A percentile compares a stretch with the other conserved stretches of the same genome.
Conservation (phyloP, 768 basidiomycete genomes). For the Mycena vitilis region DNA sequence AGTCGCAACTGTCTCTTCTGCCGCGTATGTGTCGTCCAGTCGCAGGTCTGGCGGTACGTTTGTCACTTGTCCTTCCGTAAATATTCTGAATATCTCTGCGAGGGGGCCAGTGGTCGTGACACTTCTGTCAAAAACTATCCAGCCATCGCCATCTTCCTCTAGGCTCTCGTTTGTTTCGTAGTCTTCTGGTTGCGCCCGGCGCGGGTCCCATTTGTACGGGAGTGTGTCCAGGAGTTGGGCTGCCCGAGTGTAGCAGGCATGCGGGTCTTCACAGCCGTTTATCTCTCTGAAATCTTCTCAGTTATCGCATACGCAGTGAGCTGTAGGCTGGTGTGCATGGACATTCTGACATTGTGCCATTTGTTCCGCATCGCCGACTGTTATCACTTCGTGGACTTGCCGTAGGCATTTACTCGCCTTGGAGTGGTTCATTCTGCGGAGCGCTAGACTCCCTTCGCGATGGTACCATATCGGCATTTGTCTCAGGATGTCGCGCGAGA, state of each 20-base stretch:
- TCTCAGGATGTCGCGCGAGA: background rate
- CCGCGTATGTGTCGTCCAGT: background rate
- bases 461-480: background rate
- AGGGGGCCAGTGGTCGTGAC: conserved; percentile 8
- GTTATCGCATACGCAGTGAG: background rate
- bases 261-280: conserved; percentile 4
- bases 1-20: conserved; percentile 22
- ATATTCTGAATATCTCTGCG: conserved; percentile 24
- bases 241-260: conserved; percentile 12
- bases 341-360: background rate
- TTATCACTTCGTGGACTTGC: background rate
- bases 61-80: conserved; percentile 15
- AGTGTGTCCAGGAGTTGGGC: conserved; percentile 10
- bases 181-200: conserved; percentile 4
- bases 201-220: conserved; percentile 27
- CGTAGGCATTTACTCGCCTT: background rate
- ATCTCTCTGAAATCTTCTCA: background rate
- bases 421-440: conserved; percentile 12
- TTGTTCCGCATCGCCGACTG: background rate
- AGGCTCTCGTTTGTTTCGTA: background rate
- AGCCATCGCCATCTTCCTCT: background rate
- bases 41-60: background rate
- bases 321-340: background rate
- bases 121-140: conserved; percentile 6
- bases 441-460: conserved; percentile 13